A percentile compares a stretch with the other conserved stretches of the same genome.
phyloP scores from a whole-genome alignment of 768 basidiomycete genomes.

The Suillus alpinus region DNA sequence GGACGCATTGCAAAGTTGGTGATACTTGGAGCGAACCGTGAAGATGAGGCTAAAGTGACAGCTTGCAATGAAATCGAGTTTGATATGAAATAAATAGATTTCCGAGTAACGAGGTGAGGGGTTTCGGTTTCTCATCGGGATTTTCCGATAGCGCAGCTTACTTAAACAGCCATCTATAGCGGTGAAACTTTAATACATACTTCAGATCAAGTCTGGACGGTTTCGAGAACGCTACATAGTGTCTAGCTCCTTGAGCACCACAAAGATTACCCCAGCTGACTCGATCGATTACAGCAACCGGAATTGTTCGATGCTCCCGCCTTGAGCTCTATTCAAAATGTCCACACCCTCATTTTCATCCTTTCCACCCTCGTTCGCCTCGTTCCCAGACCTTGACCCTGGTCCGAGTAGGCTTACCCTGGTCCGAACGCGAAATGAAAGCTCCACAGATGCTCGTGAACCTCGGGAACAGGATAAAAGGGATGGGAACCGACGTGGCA shows the following conservation, averaged over 20 bases:
- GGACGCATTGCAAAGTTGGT: slow-evolving; percentile 68
- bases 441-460: slow-evolving; percentile 12
- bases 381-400: slow-evolving; percentile 63
- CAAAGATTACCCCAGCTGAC: slow-evolving; percentile 1
- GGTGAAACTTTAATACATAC: background rate
- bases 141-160: background rate
- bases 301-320: background rate
- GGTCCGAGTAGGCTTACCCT: slow-evolving; percentile 33
- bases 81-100: slow-evolving; percentile 2
- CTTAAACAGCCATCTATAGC: background rate
- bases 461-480: slow-evolving; percentile 7
- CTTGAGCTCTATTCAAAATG: slow-evolving; percentile 26
- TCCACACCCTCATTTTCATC: slow-evolving; percentile 59
- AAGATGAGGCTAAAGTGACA: slow-evolving; percentile 1
- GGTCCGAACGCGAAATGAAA: slow-evolving; percentile 18
- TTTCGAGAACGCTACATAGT: background rate
- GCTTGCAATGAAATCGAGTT: background rate
- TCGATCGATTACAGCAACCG: background rate
- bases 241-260: background rate
- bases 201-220: background rate
- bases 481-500: slow-evolving; percentile 21
- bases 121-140: slow-evolving; percentile 1
- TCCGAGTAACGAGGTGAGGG: slow-evolving; percentile 3
- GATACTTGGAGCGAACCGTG: slow-evolving; percentile 8
- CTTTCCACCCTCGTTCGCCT: slow-evolving; percentile 63